Percentiles rank a stretch among this genome's conserved stretches.
These are phyloP conservation scores for Brettanomyces custersianus DNA, from an alignment of 805 yeast genomes.

Conservation along the genomic window DNA sequence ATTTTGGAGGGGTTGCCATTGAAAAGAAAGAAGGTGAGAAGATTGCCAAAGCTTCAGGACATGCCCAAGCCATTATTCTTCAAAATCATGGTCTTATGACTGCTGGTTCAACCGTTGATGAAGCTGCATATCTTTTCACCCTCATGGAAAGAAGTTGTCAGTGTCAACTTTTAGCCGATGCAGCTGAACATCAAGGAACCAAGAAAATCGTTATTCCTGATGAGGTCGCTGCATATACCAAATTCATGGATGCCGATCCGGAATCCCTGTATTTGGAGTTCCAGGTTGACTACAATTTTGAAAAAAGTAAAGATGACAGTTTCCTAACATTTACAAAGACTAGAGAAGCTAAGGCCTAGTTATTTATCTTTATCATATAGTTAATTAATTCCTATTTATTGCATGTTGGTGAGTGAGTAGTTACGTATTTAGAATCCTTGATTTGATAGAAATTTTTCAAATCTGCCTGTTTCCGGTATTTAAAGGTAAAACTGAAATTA, in stretches of 20 bases:
- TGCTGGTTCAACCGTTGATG: conserved; percentile 63
- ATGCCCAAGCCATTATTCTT: conserved; percentile 44
- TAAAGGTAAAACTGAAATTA: no score
- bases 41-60: conserved; percentile 56
- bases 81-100: conserved; percentile 71
- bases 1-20: conserved; percentile 75
- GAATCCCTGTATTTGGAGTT: conserved; percentile 65
- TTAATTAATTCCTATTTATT: no score
- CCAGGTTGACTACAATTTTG: conserved; percentile 58
- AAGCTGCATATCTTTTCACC: conserved; percentile 60
- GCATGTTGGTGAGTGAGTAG: no score
- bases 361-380: no score
- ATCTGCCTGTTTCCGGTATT: no score
- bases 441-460: no score
- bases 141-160: conserved; percentile 58
- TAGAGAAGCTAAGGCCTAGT: conserved; percentile 1
- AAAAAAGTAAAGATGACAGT: conserved; percentile 24
- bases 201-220: conserved; percentile 39
- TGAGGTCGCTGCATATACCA: conserved; percentile 61
- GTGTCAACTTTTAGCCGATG: conserved; percentile 56
- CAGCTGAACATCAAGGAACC: conserved; percentile 33
- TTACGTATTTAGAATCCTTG: no score
- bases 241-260: conserved; percentile 50
- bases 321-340: conserved; percentile 20
- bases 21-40: conserved; percentile 54